Evolutionary conservation across 768 basidiomycete genomes (phyloP), one percentile per base, ranked within the genome.

Genomic region (Boletellus sp.): DNA sequence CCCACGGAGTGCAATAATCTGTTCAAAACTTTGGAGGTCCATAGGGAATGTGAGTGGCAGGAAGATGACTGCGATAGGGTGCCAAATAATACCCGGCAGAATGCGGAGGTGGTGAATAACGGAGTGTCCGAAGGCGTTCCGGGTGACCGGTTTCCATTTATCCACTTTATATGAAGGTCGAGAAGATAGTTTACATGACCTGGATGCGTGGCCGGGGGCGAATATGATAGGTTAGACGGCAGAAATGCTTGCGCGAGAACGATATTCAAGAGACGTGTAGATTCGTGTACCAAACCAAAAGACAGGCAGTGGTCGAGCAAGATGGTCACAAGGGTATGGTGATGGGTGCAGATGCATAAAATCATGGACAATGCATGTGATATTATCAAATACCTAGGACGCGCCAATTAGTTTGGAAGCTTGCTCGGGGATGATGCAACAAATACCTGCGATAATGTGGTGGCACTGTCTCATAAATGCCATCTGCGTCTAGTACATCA

Each of bases 351-450:
- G 4, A 66, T 63, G 20, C 66, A 65, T 35, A 83, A 60, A 13
- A 80, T 69, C 24, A 81, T 60, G 20, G 69, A 71, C 7, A 83
- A 61, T 9, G 81, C 77, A 58, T 85, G 80, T 0, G 80, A 73
- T 4, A 78, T 58, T 17, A 84, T 55, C 17, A 77, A 69, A 58
- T 69, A 75, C 41, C 81, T 84, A 36, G 11, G 7, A 31, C 31
- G 20, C 22, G 42, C 19, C 22, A 8, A 44, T 62, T 41, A 54
- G 36, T n/a, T 41, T 41, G 38, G 17, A 36, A 42, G 35, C 20
- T 20, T n/a, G 50, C 68, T 49, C 2, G 10, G 10, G 20, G 23
- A 43, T 9, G n/a, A 52, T n/a, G 11, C 15, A 22, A 58, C 31
- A 42, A 33, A 48, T 58, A 83, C 83, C 73, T 73, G 51, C 82